These are phyloP conservation scores for Arthroderma sp. DNA, from an alignment of 2,329 filamentous ascomycete species.

Conservation along the genomic window DNA sequence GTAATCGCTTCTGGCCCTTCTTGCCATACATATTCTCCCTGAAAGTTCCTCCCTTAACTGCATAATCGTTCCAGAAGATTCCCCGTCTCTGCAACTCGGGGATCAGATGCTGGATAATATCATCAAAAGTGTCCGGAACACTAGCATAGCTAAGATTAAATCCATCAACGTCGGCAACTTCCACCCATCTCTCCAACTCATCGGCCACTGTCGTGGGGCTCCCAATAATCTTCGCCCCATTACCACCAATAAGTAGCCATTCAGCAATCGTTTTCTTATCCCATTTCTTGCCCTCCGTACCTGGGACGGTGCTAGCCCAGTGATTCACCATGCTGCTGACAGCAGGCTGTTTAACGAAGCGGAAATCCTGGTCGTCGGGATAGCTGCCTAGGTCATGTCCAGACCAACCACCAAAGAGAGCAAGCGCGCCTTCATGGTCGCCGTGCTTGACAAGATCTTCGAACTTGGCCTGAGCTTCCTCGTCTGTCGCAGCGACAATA, in stretches of 20 bases:
- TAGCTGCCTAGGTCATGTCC: slow-evolving; percentile 33
- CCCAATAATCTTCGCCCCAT: slow-evolving; percentile 24
- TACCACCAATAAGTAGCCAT: slow-evolving; percentile 22
- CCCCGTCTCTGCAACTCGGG: slow-evolving; percentile 23
- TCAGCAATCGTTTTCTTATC: slow-evolving; percentile 24
- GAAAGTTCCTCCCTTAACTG: slow-evolving; percentile 24
- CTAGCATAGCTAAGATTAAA: slow-evolving; percentile 25
- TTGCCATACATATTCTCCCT: slow-evolving; percentile 27
- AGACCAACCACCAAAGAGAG: slow-evolving; percentile 36
- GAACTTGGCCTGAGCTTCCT: slow-evolving; percentile 31
- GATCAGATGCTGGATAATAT: slow-evolving; percentile 21
- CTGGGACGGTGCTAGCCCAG: slow-evolving; percentile 32
- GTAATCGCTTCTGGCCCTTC: slow-evolving; percentile 19
- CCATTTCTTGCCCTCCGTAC: slow-evolving; percentile 27
- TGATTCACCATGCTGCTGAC: slow-evolving; percentile 34
- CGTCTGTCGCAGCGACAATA: slow-evolving; percentile 33
- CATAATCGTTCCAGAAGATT: slow-evolving; percentile 27
- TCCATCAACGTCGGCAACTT: slow-evolving; percentile 23
- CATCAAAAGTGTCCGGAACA: slow-evolving; percentile 24
- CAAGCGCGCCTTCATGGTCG: slow-evolving; percentile 32
- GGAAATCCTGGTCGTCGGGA: slow-evolving; percentile 34
- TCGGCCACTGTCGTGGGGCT: slow-evolving; percentile 25
- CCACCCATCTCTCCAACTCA: slow-evolving; percentile 25
- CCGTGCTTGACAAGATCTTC: slow-evolving; percentile 31
- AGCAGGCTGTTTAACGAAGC: slow-evolving; percentile 28